Base-by-base conservation (phyloP, 345 rosid species). In the Draba incana region DNA sequence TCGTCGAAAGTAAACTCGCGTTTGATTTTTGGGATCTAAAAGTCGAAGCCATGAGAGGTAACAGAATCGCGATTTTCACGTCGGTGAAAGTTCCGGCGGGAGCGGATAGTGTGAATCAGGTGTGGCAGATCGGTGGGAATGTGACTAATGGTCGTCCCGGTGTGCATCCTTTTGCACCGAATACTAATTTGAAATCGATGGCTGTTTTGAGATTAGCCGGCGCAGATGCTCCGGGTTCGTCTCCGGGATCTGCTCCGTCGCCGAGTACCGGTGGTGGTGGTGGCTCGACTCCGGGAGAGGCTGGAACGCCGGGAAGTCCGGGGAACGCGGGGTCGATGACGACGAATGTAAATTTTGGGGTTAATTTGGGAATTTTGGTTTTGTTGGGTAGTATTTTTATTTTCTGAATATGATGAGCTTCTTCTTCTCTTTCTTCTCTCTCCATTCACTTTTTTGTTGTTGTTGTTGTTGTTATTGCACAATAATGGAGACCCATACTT, bases 51-150 rank as follows among this genome's bases (percentile, higher is more conserved):
- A 3, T 61, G 9, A 77, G 25, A 15, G 37, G 28, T 10, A 64
- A 44, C 13, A 69, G 53, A 6, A 61, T 81, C 58, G 77, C 62
- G 24, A 76, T 93, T 11, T 84, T 31, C 58, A 88, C 87, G 7
- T 74, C 82, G 10, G 52, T 88, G 44, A 90, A 86, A 70, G 84
- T 93, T 25, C 87, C 85, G 52, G 74, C 56, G 5, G 76, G 78
- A 10, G 79, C 77, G 13, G 70, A 75, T 53, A 79, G 60, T 51
- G 60, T 90, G 67, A 86, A 88, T 68, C 96, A 88, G 61, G 90
- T 90, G 12, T 93, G 98, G 98, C 97, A 93, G 70, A 85, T 87
- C 24, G 94, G 97, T 5, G 71, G 83, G 11, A 51, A 67, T 10
- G 85, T 84, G 11, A 60, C 70, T 5, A 55, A 38, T 28, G 87